These are phyloP conservation scores for Alliaria petiolata DNA, from an alignment of 345 rosid species.

Conservation along the genomic window DNA sequence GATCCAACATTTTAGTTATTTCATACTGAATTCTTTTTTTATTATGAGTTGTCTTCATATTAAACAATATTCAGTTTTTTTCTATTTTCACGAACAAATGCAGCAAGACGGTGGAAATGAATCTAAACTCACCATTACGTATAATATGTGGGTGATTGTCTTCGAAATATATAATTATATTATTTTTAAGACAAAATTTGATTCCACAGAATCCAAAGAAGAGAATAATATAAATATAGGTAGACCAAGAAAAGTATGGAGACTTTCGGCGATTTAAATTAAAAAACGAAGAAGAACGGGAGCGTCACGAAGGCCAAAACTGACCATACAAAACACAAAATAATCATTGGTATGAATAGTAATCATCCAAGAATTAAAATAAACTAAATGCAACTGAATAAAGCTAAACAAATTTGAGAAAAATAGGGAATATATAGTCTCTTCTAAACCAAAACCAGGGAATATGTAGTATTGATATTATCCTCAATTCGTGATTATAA, in stretches of 20 bases:
- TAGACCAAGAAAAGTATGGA: slow-evolving; percentile 15
- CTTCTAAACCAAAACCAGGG: neutral
- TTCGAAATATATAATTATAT: neutral
- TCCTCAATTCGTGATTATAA: neutral
- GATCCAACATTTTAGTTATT: neutral
- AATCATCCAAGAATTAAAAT: neutral
- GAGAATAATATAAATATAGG: slow-evolving; percentile 4
- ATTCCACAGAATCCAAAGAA: slow-evolving; percentile 14
- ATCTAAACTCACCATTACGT: neutral
- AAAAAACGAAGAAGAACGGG: slow-evolving; percentile 7
- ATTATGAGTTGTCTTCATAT: neutral
- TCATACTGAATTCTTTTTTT: too few species aligned
- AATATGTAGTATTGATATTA: neutral
- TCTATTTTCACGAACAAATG: too few species aligned
- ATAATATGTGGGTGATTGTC: neutral
- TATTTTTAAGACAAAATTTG: neutral
- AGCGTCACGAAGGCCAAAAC: slow-evolving; percentile 1
- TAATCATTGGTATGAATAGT: slow-evolving; percentile 6
- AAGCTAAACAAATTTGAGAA: neutral
- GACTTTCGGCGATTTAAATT: slow-evolving; percentile 7
- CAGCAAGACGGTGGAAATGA: neutral
- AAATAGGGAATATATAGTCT: neutral
- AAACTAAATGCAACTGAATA: neutral
- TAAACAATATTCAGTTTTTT: too few species aligned
- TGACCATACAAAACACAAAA: slow-evolving; percentile 7